These are phyloP conservation scores for Ramichloridium luteum DNA, from an alignment of 2,329 filamentous ascomycete genomes.

Conservation along the genomic window DNA sequence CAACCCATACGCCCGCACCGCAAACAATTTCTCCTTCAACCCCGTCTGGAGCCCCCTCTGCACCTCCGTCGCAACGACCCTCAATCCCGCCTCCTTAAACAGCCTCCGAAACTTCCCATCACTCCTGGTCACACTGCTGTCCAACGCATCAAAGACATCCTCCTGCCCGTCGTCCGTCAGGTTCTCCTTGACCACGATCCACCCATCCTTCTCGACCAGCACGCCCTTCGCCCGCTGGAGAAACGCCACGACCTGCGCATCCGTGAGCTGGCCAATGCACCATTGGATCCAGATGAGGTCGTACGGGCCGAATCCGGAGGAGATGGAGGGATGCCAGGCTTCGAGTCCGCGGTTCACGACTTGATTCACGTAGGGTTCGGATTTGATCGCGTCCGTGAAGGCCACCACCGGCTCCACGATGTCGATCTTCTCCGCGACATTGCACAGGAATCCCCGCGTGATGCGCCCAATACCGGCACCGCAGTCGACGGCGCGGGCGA, in stretches of 20 bases:
- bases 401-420: slow-evolving; percentile 74
- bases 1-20: slow-evolving; percentile 68
- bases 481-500: slow-evolving; percentile 43
- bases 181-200: slow-evolving; percentile 75
- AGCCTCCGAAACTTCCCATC: slow-evolving; percentile 59
- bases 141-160: slow-evolving; percentile 63
- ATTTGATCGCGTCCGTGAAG: slow-evolving; percentile 54
- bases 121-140: slow-evolving; percentile 66
- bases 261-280: slow-evolving; percentile 74
- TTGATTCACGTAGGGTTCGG: slow-evolving; percentile 41
- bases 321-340: slow-evolving; percentile 44
- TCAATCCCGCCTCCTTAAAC: slow-evolving; percentile 57
- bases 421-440: slow-evolving; percentile 60
- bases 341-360: slow-evolving; percentile 66
- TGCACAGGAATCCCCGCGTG: slow-evolving; percentile 62
- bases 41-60: slow-evolving; percentile 60
- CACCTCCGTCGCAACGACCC: slow-evolving; percentile 56
- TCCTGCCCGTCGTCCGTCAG: slow-evolving; percentile 38
- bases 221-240: slow-evolving; percentile 47
- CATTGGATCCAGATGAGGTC: slow-evolving; percentile 84
- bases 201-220: slow-evolving; percentile 35
- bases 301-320: slow-evolving; percentile 44
- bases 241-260: slow-evolving; percentile 57
- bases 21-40: too few species aligned
- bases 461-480: slow-evolving; percentile 69